Evolutionary conservation across 164 flowering plant species (phyloP), one percentile per base, ranked within the genome.

Genomic region (Stephania japonica): DNA sequence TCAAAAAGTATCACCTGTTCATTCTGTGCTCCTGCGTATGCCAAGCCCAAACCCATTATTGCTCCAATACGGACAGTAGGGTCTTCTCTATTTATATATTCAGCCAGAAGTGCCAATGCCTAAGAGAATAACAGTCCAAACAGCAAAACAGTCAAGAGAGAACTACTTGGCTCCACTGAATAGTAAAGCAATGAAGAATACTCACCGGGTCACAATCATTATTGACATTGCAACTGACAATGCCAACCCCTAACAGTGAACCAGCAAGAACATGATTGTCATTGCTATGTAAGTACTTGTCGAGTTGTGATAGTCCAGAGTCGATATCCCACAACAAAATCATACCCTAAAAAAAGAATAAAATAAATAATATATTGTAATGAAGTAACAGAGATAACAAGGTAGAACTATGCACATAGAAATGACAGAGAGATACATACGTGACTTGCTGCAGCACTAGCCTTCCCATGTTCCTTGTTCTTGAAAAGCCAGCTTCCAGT

Each of bases 361-460:
- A 27, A 67, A 27, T 59, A 41, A 77, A 70, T 23, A 50, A 66
- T 16, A 21, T 16, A 49, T 7, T 6, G 16, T 7, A 32, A 32
- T 32, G 38, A 32, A 23, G 61, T 62, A 62, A 47, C 14, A 12
- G 43, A 25, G 24, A 32, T 32, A 32, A 32, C 38, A 32, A 32
- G 38, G 38, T 32, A 32, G 38, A 32, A 32, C 38, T 4, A 32
- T 32, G 49, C 16, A 50, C 41, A 21, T 3, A 27, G 13, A 42
- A 68, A 56, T 7, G n/a, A 56, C 24, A 14, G 0, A 19, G 56
- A 59, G 59, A 56, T 14, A 71, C 83, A 78, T 83, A 96, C 99
- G 89, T 93, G 81, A 86, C 99, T 96, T 32, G 98, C 99, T n/a
- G 97, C 98, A 79, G 99, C 99, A 85, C 99, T 96, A 73, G 91